phyloP scores from a whole-genome alignment of 2,329 filamentous ascomycete species.

The Fusarium hainanense region DNA sequence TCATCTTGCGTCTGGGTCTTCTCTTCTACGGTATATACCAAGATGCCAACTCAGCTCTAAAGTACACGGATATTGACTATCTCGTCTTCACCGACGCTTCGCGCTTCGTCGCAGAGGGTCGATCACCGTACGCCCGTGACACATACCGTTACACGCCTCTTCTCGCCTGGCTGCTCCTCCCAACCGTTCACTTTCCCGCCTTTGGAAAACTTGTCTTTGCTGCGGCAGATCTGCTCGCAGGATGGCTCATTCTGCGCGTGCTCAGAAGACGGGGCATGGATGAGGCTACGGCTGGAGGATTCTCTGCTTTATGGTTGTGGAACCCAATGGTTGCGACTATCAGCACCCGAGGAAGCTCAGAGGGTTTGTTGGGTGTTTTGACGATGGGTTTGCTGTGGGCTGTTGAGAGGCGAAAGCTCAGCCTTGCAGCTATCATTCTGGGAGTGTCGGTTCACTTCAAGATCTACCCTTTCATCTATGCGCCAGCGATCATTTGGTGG shows the following conservation, averaged over 20 bases:
- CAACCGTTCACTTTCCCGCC: constrained; percentile 78
- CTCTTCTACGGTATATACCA: constrained; percentile 92
- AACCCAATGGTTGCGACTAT: constrained; percentile 99
- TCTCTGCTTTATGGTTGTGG: constrained; percentile 89
- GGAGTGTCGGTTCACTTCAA: constrained; percentile 95
- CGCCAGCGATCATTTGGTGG: constrained; percentile 82
- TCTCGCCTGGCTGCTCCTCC: constrained; percentile 89
- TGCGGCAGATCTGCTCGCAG: constrained; percentile 82
- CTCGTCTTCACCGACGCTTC: constrained; percentile 97
- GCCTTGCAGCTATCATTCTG: constrained; percentile 77
- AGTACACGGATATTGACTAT: constrained; percentile 99
- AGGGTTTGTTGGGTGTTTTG: constrained; percentile 87
- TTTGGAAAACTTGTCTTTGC: constrained; percentile 92
- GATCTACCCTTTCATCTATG: constrained; percentile 98
- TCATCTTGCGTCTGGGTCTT: constrained; percentile 76
- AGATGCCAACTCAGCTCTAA: constrained; percentile 89
- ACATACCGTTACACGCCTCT: constrained; percentile 98
- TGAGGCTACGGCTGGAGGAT: constrained; percentile 71
- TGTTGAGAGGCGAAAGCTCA: constrained; percentile 70
- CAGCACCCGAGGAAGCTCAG: constrained; percentile 92
- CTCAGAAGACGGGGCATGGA: constrained; percentile 59
- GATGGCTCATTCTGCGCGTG: constrained; percentile 73
- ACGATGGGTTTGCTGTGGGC: constrained; percentile 88
- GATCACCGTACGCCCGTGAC: constrained; percentile 85
- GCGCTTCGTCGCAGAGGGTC: constrained; percentile 74